Percentiles rank a stretch among this genome's conserved stretches.
Conservation (phyloP, 2,329 filamentous ascomycete genomes). For the Fusarium algeriense region DNA sequence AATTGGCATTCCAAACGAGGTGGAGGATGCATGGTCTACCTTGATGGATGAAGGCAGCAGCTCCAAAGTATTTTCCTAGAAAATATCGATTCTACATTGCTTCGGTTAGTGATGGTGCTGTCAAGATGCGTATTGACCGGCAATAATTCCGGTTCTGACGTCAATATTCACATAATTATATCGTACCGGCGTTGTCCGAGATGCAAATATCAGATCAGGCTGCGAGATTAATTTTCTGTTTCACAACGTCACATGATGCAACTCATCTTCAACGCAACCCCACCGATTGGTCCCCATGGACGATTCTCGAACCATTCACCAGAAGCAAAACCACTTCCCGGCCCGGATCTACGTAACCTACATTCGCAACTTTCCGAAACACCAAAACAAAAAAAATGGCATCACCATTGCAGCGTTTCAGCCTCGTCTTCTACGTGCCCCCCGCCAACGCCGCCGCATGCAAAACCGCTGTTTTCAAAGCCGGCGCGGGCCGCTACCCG, state of each 20-base stretch:
- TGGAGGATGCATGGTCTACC: constrained; percentile 31
- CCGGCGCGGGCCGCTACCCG: constrained; percentile 67
- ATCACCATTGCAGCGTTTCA: constrained; percentile 43
- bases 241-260: constrained; percentile 28
- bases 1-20: constrained; percentile 14
- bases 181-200: constrained; percentile 5
- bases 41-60: not conserved
- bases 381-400: constrained; percentile 17
- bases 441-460: constrained; percentile 58
- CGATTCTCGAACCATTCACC: constrained; percentile 15
- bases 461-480: constrained; percentile 68
- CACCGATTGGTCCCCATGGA: not conserved
- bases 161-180: not conserved
- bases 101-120: no score
- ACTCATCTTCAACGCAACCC: not conserved
- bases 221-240: constrained; percentile 1
- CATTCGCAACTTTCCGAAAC: no score
- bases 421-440: constrained; percentile 66
- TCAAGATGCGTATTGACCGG: not conserved
- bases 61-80: accelerated
- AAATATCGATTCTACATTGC: no score
- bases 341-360: constrained; percentile 5
- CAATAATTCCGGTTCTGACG: not conserved
- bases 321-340: constrained; percentile 15
- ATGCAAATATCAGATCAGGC: constrained; percentile 28